A percentile compares a stretch with the other conserved stretches of the same genome.
Conservation (phyloP, 208 protist species). For the Herpetomonas tarakana region DNA sequence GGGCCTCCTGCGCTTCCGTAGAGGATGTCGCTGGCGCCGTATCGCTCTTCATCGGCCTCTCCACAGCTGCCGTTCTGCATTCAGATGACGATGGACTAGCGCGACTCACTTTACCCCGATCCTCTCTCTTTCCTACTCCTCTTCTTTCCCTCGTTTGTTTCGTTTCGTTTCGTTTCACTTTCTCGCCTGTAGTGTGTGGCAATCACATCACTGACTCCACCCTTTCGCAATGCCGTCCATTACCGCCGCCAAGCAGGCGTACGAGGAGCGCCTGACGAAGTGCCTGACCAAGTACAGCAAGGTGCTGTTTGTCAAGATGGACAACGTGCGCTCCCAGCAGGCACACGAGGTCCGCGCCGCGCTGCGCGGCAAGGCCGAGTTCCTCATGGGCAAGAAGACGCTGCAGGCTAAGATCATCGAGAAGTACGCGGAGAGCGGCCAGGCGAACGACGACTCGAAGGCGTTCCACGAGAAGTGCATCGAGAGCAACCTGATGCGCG, state of each 20-base stretch:
- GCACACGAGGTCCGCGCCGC: slow-evolving; percentile 94
- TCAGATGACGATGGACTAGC: no score
- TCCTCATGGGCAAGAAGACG: slow-evolving; percentile 99
- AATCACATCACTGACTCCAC: not conserved
- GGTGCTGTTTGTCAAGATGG: slow-evolving; percentile 94
- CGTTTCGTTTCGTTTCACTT: no score
- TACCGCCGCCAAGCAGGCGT: slow-evolving; percentile 75
- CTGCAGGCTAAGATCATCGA: slow-evolving; percentile 95
- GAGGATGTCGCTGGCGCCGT: no score
- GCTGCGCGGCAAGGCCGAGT: slow-evolving; percentile 94
- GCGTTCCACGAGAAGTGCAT: slow-evolving; percentile 57
- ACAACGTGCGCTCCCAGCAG: slow-evolving; percentile 98
- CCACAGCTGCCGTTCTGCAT: no score
- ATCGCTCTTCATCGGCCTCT: no score
- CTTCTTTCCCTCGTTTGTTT: no score
- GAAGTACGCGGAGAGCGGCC: slow-evolving; percentile 48
- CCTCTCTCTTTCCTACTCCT: no score
- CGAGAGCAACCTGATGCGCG: slow-evolving; percentile 70
- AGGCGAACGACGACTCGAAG: slow-evolving; percentile 52
- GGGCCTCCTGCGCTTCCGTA: no score
- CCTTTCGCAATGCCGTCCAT: slow-evolving; percentile 42
- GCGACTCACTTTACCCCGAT: no score
- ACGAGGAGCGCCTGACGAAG: slow-evolving; percentile 90
- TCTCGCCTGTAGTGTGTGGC: no score
- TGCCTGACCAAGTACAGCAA: slow-evolving; percentile 94